A percentile compares a stretch with the other conserved stretches of the same genome.
Conservation (phyloP, 129 eudicot species). For the Flaveria bidentis region DNA sequence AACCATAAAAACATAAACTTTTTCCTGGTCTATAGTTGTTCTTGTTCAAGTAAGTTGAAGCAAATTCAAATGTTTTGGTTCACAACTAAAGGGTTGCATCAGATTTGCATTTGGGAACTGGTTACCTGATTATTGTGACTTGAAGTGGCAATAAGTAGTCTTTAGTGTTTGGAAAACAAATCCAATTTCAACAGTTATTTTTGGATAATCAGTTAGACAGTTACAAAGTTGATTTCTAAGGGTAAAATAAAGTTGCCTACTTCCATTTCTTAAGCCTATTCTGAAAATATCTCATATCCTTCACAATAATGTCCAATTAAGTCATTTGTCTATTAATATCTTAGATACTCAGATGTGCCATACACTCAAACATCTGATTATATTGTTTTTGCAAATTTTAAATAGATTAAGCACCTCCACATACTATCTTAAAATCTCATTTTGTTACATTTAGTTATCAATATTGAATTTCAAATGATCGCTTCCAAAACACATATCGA, state of each 20-base stretch:
- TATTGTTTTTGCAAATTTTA: background rate
- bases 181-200: background rate
- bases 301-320: background rate
- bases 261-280: background rate
- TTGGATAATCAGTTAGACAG: background rate
- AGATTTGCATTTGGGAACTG: background rate
- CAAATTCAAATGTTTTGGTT: conserved; percentile 5
- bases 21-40: conserved; percentile 17
- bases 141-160: background rate
- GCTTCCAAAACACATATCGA: background rate
- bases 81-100: background rate
- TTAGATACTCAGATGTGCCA: background rate
- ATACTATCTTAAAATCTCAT: background rate
- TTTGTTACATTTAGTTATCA: background rate
- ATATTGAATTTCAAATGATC: background rate
- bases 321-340: background rate
- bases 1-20: background rate
- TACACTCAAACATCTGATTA: background rate
- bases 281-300: background rate
- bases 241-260: background rate
- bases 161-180: background rate
- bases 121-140: background rate
- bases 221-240: background rate
- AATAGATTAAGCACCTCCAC: background rate
- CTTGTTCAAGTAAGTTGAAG: conserved; percentile 3